A percentile compares a stretch with the other conserved stretches of the same genome.
Evolutionary conservation across 768 basidiomycete genomes (phyloP).

Genomic region (Chalciporus pseudorubinellus): DNA sequence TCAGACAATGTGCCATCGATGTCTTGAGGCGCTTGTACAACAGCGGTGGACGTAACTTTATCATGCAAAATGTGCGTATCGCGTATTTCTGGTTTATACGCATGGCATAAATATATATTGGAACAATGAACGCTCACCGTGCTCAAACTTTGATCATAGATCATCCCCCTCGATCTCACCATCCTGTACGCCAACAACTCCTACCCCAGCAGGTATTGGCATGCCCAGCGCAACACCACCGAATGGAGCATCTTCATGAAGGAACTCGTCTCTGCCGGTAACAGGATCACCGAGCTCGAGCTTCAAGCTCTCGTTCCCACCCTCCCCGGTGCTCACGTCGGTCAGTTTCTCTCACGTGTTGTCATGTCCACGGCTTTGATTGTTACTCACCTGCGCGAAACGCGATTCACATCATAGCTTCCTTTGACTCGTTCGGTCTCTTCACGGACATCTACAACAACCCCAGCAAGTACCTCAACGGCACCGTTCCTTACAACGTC

Average conservation of each 20-base stretch:
- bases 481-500: constrained; percentile 59
- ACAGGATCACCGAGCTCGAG: constrained; percentile 50
- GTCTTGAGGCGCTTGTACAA: constrained; percentile 57
- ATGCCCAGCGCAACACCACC: constrained; percentile 48
- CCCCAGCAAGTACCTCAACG: constrained; percentile 57
- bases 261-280: constrained; percentile 51
- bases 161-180: constrained; percentile 53
- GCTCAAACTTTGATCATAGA: constrained; percentile 32
- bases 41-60: constrained; percentile 61
- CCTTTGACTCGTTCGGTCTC: constrained; percentile 61
- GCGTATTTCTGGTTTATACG: background rate
- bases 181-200: constrained; percentile 47
- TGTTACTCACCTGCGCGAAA: background rate
- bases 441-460: constrained; percentile 56
- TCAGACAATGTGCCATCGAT: constrained; percentile 54
- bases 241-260: constrained; percentile 57
- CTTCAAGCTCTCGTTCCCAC: constrained; percentile 47
- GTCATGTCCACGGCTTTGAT: background rate
- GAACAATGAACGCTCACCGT: background rate
- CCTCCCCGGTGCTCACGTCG: constrained; percentile 55
- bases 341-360: constrained; percentile 34
- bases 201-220: constrained; percentile 53
- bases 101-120: too few relatives aligned
- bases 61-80: constrained; percentile 62
- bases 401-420: constrained; percentile 35